Evolutionary conservation across 768 basidiomycete genomes (phyloP), one percentile per base, ranked within the genome.

Genomic region (Boletus sp.): DNA sequence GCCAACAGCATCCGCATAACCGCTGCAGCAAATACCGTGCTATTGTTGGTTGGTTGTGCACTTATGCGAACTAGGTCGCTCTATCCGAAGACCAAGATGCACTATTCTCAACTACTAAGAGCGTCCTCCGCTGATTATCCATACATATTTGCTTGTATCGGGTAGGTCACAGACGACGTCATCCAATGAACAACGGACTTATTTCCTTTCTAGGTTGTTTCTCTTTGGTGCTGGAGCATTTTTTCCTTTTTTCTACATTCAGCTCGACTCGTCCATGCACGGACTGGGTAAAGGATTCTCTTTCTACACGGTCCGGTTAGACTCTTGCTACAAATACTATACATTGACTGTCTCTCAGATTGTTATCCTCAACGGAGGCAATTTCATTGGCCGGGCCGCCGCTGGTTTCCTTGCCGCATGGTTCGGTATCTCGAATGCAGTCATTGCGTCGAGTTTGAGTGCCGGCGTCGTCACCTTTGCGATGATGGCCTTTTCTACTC

Each of bases 221-320:
- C 46, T 67, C 29, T 64, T 54, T 50, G 66, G 59, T 10, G 66
- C 67, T n/a, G 66, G 66, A 3, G 50, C 62, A 4, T 64, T 62
- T 40, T 62, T 59, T 3, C 61, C 61, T 35, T 44, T 81, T 36
- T 84, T 83, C 66, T 86, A 81, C 62, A 69, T 86, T 17, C 85
- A 86, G 55, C 71, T 85, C 14, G 78, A 82, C 52, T 77, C 84
- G 8, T 75, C 79, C 33, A 73, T 74, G 53, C 79, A 81, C 54
- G 78, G 79, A 2, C 68, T 83, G 32, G 67, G 72, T 14, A 63
- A 72, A 18, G 66, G 62, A 29, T 71, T 86, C 12, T 80, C 84
- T 1, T 86, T 86, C 63, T 84, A 85, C 61, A 78, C 76, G 47
- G 84, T 84, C 52, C 30, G 72, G 32, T 41, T 29, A 3, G 7